Conservation (phyloP, 2,329 filamentous ascomycete species). For the Diaporthe ilicicola region DNA sequence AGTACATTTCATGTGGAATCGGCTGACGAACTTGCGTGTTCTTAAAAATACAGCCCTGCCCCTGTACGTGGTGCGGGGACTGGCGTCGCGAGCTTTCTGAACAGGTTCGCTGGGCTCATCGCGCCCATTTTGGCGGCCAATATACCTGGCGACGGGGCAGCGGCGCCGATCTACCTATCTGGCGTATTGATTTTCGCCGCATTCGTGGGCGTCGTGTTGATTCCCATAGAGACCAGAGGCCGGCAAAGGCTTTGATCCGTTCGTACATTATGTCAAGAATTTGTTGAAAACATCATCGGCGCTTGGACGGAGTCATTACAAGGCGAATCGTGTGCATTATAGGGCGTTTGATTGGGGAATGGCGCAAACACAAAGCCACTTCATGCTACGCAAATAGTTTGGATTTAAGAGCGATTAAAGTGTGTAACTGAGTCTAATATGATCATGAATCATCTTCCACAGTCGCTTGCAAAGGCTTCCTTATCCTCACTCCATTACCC, state of each 20-base stretch:
- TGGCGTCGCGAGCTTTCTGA: constrained; percentile 76
- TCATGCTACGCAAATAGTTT: background rate
- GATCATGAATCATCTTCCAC: constrained; percentile 19
- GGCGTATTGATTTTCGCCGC: constrained; percentile 65
- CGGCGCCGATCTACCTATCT: constrained; percentile 65
- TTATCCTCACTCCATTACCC: constrained; percentile 49
- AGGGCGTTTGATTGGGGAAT: background rate
- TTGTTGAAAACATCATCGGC: background rate
- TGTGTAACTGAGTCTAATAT: background rate
- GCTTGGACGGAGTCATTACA: background rate
- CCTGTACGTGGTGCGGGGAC: constrained; percentile 76
- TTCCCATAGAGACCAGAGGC: constrained; percentile 71
- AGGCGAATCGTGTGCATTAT: background rate
- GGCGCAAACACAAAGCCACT: background rate
- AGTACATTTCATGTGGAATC: background rate
- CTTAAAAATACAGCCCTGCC: constrained; percentile 54
- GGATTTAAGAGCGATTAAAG: background rate
- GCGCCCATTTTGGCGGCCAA: constrained; percentile 74
- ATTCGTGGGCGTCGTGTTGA: constrained; percentile 66
- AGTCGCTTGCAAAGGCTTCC: constrained; percentile 3
- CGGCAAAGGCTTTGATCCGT: constrained; percentile 60
- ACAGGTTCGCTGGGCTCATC: constrained; percentile 71
- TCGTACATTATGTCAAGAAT: background rate
- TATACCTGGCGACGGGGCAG: constrained; percentile 65
- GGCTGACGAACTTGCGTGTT: constrained; percentile 6